A percentile compares a stretch with the other conserved stretches of the same genome.
phyloP scores from a whole-genome alignment of 768 basidiomycete species.

The Russula abietina region DNA sequence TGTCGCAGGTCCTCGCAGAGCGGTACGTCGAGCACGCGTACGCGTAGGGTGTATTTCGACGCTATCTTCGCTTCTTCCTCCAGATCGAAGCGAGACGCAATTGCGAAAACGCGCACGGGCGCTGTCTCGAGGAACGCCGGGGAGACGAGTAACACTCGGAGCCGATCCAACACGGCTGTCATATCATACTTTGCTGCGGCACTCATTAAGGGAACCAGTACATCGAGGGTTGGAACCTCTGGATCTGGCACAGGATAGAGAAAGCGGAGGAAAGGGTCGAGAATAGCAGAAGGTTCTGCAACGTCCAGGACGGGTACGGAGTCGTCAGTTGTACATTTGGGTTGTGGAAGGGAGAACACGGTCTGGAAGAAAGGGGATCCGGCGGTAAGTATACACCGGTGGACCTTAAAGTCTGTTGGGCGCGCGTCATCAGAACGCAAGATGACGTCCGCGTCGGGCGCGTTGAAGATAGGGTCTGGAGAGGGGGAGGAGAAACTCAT shows the following conservation, averaged over 20 bases:
- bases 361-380: constrained; percentile 65
- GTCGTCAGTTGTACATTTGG: constrained; percentile 27
- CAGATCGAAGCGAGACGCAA: constrained; percentile 60
- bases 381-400: constrained; percentile 53
- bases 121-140: constrained; percentile 41
- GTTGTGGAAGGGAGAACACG: constrained; percentile 63
- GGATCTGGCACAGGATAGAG: constrained; percentile 61
- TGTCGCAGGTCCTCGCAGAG: constrained; percentile 56
- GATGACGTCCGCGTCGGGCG: constrained; percentile 47
- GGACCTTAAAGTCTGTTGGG: constrained; percentile 49
- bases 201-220: constrained; percentile 44
- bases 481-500: constrained; percentile 15
- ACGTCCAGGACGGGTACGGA: constrained; percentile 47
- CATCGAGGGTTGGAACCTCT: constrained; percentile 44
- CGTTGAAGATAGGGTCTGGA: constrained; percentile 33
- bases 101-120: constrained; percentile 62
- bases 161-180: constrained; percentile 36
- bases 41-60: constrained; percentile 49
- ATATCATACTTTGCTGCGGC: constrained; percentile 65
- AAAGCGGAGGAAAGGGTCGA: constrained; percentile 51
- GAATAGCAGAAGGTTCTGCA: constrained; percentile 41
- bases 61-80: constrained; percentile 58
- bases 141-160: constrained; percentile 50
- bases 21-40: constrained; percentile 50
- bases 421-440: constrained; percentile 40